A percentile compares a stretch with the other conserved stretches of the same genome.
These are phyloP conservation scores for Grosmannia serpens DNA, from an alignment of 2,329 filamentous ascomycete species.

Conservation along the genomic window DNA sequence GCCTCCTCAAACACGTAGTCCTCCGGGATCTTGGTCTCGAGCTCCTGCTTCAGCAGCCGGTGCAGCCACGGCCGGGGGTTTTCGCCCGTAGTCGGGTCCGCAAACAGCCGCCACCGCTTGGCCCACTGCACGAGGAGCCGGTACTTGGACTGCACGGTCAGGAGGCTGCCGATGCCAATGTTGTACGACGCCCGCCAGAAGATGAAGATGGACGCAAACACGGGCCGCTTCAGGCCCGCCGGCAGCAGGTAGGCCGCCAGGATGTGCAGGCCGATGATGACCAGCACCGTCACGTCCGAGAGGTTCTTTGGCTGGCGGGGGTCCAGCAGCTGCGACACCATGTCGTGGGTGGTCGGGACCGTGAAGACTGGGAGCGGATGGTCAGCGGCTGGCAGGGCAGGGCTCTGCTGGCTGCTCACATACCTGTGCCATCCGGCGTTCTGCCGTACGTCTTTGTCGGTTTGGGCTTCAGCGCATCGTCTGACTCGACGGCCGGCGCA, in stretches of 20 bases:
- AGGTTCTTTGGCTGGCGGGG: constrained; percentile 92
- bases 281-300: constrained; percentile 71
- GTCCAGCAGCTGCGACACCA: constrained; percentile 95
- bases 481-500: not conserved
- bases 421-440: constrained; percentile 83
- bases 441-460: constrained; percentile 75
- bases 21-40: constrained; percentile 86
- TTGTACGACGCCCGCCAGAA: constrained; percentile 94
- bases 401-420: constrained; percentile 22
- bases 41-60: constrained; percentile 71
- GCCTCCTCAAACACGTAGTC: constrained; percentile 92
- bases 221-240: constrained; percentile 53
- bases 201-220: constrained; percentile 74
- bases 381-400: constrained; percentile 10
- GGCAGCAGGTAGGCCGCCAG: constrained; percentile 65
- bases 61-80: constrained; percentile 79
- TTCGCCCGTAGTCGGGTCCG: constrained; percentile 65
- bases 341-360: constrained; percentile 93
- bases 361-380: constrained; percentile 64
- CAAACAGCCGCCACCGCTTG: constrained; percentile 74
- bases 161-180: constrained; percentile 79
- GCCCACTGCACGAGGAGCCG: constrained; percentile 81
- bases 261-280: constrained; percentile 66
- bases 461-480: constrained; percentile 26
- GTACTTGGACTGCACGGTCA: constrained; percentile 84